A percentile compares a stretch with the other conserved stretches of the same genome.
phyloP scores from a whole-genome alignment of 2,329 filamentous ascomycete genomes.

The Penicillium sp. region DNA sequence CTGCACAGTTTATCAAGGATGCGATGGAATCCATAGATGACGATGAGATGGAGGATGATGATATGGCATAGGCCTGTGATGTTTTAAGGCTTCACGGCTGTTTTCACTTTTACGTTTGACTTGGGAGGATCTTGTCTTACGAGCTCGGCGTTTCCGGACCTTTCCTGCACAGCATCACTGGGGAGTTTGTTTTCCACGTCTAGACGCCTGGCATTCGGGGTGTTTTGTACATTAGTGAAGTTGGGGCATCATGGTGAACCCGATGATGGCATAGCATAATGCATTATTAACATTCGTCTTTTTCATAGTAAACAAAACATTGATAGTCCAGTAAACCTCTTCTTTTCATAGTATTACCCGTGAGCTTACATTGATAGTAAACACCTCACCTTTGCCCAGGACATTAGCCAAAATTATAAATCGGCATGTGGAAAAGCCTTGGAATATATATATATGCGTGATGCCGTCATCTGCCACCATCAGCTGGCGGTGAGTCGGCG shows the following conservation, averaged over 20 bases:
- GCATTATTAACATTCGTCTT: slow-evolving; percentile 6
- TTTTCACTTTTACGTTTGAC: slow-evolving; percentile 15
- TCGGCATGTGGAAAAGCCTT: background rate
- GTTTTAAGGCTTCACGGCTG: slow-evolving; percentile 10
- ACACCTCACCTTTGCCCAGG: background rate
- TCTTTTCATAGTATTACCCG: background rate
- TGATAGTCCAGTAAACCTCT: too few species aligned
- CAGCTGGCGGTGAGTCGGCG: slow-evolving; percentile 30
- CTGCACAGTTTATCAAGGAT: slow-evolving; percentile 91
- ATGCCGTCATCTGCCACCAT: slow-evolving; percentile 23
- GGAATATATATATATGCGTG: slow-evolving; percentile 3
- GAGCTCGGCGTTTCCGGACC: slow-evolving; percentile 20
- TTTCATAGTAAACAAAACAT: too few species aligned
- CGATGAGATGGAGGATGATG: slow-evolving; percentile 62
- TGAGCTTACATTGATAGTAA: background rate
- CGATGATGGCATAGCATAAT: slow-evolving; percentile 16
- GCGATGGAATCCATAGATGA: slow-evolving; percentile 88
- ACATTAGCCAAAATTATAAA: background rate
- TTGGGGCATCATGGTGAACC: slow-evolving; percentile 12
- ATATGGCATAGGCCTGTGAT: slow-evolving; percentile 43
- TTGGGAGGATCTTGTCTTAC: slow-evolving; percentile 12
- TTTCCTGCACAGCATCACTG: slow-evolving; percentile 25
- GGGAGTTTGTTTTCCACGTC: slow-evolving; percentile 24
- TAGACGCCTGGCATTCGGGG: slow-evolving; percentile 21
- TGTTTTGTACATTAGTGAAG: slow-evolving; percentile 42